Percentiles rank a stretch among this genome's conserved stretches.
phyloP scores from a whole-genome alignment of 2,329 filamentous ascomycete genomes.

The Neopestalotiopsis sp. region DNA sequence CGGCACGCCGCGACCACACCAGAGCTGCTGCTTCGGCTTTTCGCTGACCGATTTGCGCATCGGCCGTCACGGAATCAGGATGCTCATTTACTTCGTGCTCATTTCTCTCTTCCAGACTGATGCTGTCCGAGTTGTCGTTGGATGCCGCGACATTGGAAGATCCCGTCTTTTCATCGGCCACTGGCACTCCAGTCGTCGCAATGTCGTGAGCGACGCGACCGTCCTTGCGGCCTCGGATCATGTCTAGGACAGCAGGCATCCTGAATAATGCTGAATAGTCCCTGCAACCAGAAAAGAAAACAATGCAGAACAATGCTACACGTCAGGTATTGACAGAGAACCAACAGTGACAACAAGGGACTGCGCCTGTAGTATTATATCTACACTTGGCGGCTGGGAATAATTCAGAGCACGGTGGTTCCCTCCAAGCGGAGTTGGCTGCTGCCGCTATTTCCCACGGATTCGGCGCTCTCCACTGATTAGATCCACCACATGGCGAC shows the following conservation, averaged over 20 bases:
- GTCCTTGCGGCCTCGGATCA: conserved; percentile 1
- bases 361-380: background rate
- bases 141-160: background rate
- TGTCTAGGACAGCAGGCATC: background rate
- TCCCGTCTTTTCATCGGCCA: background rate
- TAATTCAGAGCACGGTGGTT: background rate
- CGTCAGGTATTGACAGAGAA: background rate
- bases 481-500: background rate
- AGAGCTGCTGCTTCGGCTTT: conserved; percentile 11
- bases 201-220: background rate
- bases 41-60: conserved; percentile 2
- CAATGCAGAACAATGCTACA: background rate
- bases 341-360: background rate
- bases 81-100: background rate
- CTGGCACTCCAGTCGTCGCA: background rate
- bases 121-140: background rate
- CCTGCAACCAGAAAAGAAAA: background rate
- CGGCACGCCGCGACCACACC: background rate
- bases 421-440: background rate
- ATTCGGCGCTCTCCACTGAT: background rate
- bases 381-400: background rate
- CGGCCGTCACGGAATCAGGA: background rate
- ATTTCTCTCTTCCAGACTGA: conserved; percentile 12
- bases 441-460: background rate
- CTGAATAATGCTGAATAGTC: background rate